Evolutionary conservation across 306 rosid genomes (phyloP), one percentile per base, ranked within the genome.

Genomic region (Abrus precatorius): DNA sequence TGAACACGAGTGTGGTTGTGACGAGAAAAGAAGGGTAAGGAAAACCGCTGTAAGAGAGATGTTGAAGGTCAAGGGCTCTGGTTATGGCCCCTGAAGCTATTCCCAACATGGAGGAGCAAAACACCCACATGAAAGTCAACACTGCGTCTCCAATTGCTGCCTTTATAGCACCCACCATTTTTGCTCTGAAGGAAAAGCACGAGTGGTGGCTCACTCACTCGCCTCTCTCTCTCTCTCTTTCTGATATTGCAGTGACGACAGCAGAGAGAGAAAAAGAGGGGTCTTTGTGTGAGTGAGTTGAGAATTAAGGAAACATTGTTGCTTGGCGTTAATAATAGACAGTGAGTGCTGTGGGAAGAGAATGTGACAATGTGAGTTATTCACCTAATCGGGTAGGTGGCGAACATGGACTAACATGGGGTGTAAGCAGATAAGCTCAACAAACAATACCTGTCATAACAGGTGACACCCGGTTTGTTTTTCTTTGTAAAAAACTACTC

Each of bases 71-170:
- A 11, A 91, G 72, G 0, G 88, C 72, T 4, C 62, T 75, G 20
- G 81, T 81, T 32, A 90, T 64, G 2, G 86, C 9, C 32, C 50
- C 43, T 1, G 96, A 85, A 41, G 84, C 81, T n/a, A 84, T 80
- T 6, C 98, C 98, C 5, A 94, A 50, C 13, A 77, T 13, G 32
- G 98, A 92, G 4, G 97, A 91, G 44, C 85, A 63, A 68, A 88
- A 88, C 4, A 88, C 90, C 97, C 98, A 94, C 93, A 92, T 67
- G 83, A 86, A 86, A 4, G 97, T 92, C 68, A 94, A 72, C 65
- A 92, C 79, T 28, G 62, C 86, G 36, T 94, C 98, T 13, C 95
- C 98, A 57, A 83, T 55, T 12, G 97, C 97, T 4, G 92, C 85
- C 79, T 88, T 88, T 10, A 92, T 75, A 5, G 90, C 90, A 57